Conservation (phyloP, 306 rosid species). For the Prunus mira region DNA sequence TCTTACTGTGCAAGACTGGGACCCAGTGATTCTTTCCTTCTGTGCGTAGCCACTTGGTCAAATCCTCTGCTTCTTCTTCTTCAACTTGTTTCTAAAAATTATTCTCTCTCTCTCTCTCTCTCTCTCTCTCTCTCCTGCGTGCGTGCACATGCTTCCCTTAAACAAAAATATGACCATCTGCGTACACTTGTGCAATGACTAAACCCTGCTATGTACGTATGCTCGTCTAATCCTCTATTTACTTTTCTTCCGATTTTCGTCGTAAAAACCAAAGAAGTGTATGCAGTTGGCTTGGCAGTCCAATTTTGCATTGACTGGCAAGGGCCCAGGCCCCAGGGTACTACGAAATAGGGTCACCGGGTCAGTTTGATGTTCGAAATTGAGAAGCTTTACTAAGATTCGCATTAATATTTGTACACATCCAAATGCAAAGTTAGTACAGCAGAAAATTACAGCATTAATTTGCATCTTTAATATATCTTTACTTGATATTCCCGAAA, state of each 20-base stretch:
- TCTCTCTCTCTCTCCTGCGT: neutral
- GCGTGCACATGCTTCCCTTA: conserved; percentile 15
- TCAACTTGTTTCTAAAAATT: neutral
- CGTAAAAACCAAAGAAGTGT: too few relatives aligned
- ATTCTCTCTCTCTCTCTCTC: neutral
- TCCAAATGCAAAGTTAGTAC: neutral
- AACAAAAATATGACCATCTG: neutral
- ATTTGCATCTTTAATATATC: neutral
- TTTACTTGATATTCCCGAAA: too few relatives aligned
- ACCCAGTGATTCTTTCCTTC: conserved; percentile 3
- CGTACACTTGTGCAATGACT: neutral
- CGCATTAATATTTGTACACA: neutral
- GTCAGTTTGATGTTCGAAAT: neutral
- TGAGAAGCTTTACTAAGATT: neutral
- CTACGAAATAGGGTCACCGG: too few relatives aligned
- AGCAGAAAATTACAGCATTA: neutral
- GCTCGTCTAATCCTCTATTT: too few relatives aligned
- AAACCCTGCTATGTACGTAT: too few relatives aligned
- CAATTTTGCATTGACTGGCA: too few relatives aligned
- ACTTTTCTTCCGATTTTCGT: too few relatives aligned
- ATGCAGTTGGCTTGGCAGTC: too few relatives aligned
- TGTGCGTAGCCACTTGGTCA: conserved; percentile 5
- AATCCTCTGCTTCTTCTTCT: neutral
- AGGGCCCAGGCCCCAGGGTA: too few relatives aligned
- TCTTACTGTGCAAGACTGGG: neutral